These are phyloP conservation scores for Hypoxylon sp. DNA, from an alignment of 2,329 filamentous ascomycete species.

Conservation along the genomic window DNA sequence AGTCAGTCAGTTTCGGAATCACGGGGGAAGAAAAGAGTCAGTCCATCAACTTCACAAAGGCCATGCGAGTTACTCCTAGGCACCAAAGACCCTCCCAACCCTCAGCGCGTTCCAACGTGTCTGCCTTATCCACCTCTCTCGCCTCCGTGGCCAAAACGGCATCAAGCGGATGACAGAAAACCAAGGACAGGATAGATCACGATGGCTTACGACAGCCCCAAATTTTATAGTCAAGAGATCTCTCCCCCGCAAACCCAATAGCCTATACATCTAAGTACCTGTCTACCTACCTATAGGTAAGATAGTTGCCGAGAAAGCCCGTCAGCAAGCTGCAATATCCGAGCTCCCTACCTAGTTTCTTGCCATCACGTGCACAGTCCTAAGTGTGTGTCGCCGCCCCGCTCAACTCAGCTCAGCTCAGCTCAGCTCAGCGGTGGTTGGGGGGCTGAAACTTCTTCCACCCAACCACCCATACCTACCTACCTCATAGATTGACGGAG, in stretches of 20 bases:
- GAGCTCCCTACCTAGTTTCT: constrained; percentile 15
- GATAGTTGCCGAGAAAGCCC: constrained; percentile 10
- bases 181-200: constrained; percentile 4
- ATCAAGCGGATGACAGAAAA: constrained; percentile 6
- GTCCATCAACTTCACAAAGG: neutral
- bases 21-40: neutral
- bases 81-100: constrained; percentile 5
- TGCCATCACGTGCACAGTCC: constrained; percentile 25
- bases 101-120: neutral
- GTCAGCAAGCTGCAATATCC: constrained; percentile 32
- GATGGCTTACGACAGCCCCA: constrained; percentile 10
- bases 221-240: constrained; percentile 39
- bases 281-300: neutral
- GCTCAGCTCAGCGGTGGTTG: constrained; percentile 24
- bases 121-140: neutral
- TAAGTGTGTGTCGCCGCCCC: neutral
- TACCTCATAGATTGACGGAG: no score
- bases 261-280: constrained; percentile 17
- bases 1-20: neutral
- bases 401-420: constrained; percentile 3
- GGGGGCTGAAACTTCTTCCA: constrained; percentile 23
- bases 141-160: neutral
- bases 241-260: constrained; percentile 31
- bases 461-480: no score
- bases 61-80: neutral